phyloP scores from a whole-genome alignment of 768 basidiomycete species.

The Macrocybe gigantea region DNA sequence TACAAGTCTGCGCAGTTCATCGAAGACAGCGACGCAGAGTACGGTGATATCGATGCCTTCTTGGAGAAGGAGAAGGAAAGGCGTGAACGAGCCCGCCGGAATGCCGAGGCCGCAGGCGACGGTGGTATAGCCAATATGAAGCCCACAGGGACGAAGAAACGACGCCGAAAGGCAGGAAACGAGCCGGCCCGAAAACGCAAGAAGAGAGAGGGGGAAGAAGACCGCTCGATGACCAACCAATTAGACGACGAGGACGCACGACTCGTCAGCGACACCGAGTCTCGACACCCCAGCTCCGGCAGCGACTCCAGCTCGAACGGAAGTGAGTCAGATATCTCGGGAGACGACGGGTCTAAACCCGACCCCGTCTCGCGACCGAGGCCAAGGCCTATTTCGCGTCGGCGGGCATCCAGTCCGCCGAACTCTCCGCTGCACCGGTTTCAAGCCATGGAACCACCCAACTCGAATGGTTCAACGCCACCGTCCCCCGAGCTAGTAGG shows the following conservation, averaged over 20 bases:
- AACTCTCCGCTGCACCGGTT: background rate
- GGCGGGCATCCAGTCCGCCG: background rate
- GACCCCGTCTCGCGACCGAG: slow-evolving; percentile 31
- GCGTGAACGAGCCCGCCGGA: slow-evolving; percentile 47
- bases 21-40: slow-evolving; percentile 84
- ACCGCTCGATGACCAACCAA: slow-evolving; percentile 10
- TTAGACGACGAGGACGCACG: slow-evolving; percentile 8
- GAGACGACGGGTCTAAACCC: background rate
- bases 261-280: too few species aligned
- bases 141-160: slow-evolving; percentile 42
- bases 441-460: background rate
- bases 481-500: slow-evolving; percentile 5
- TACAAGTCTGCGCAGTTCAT: slow-evolving; percentile 92
- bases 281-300: background rate
- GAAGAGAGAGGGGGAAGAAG: slow-evolving; percentile 20
- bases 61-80: slow-evolving; percentile 65
- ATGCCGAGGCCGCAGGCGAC: slow-evolving; percentile 36
- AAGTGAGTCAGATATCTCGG: slow-evolving; percentile 14
- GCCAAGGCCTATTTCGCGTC: slow-evolving; percentile 24
- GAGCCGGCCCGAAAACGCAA: slow-evolving; percentile 23
- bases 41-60: slow-evolving; percentile 77
- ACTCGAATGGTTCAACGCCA: background rate
- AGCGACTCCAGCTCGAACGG: slow-evolving; percentile 17
- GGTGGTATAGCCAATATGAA: slow-evolving; percentile 48
- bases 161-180: slow-evolving; percentile 34